A percentile compares a stretch with the other conserved stretches of the same genome.
Conservation (phyloP, 2,329 filamentous ascomycete species). For the Berkeleyomyces rouxiae region DNA sequence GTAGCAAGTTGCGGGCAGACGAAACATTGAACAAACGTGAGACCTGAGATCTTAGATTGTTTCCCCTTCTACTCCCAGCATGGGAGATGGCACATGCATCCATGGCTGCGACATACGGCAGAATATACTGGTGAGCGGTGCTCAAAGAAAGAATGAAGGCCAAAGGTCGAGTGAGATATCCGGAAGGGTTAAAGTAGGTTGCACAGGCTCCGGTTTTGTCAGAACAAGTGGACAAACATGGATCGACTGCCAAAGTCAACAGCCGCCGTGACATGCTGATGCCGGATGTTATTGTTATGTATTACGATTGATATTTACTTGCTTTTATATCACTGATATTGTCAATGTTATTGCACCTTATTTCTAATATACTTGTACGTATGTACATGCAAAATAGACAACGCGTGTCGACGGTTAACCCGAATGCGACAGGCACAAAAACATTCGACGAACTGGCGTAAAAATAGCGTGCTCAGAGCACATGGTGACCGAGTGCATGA, state of each 20-base stretch:
- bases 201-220: background rate
- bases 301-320: background rate
- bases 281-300: background rate
- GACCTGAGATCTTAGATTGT: too few relatives aligned
- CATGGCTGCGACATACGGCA: background rate
- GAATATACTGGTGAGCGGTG: background rate
- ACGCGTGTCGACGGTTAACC: background rate
- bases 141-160: background rate
- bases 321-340: background rate
- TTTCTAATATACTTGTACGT: background rate
- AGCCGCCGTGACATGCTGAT: background rate
- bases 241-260: background rate
- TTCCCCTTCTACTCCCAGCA: too few relatives aligned
- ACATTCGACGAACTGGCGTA: slow-evolving; percentile 1
- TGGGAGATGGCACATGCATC: too few relatives aligned
- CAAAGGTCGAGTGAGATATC: too few relatives aligned
- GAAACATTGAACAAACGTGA: background rate
- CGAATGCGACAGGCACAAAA: background rate
- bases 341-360: background rate
- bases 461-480: background rate
- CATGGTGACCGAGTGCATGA: background rate
- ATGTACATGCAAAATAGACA: background rate
- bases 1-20: too few relatives aligned
- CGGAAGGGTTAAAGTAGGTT: background rate
- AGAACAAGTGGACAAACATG: background rate